Conservation (phyloP, 192 early-diverging fungal species). For the Lobosporangium transversale region DNA sequence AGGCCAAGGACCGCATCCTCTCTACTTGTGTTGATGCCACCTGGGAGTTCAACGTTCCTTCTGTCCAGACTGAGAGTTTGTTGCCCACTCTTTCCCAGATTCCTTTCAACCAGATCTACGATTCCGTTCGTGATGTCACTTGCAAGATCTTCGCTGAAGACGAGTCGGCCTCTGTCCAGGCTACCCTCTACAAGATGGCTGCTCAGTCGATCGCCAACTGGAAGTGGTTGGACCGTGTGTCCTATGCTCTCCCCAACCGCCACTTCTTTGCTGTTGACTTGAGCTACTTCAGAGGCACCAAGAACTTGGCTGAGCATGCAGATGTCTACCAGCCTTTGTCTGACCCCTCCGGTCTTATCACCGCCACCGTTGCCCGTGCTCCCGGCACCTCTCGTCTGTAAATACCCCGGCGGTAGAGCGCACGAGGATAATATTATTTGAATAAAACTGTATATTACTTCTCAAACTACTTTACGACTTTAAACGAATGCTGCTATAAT, state of each 20-base stretch:
- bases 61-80: constrained; percentile 17
- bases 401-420: not conserved
- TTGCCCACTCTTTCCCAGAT: constrained; percentile 43
- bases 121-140: constrained; percentile 70
- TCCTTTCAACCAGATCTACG: constrained; percentile 65
- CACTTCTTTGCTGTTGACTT: constrained; percentile 81
- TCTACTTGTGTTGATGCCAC: constrained; percentile 77
- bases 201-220: constrained; percentile 67
- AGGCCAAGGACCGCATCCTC: constrained; percentile 80
- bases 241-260: constrained; percentile 82
- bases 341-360: constrained; percentile 81
- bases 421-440: not conserved
- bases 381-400: constrained; percentile 16
- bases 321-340: constrained; percentile 79
- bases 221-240: constrained; percentile 67
- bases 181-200: constrained; percentile 83
- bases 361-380: constrained; percentile 71
- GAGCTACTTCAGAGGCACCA: constrained; percentile 71
- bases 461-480: not conserved
- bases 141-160: constrained; percentile 79
- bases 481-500: not conserved
- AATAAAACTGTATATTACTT: constrained; percentile 32
- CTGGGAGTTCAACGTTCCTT: constrained; percentile 64
- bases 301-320: constrained; percentile 72
- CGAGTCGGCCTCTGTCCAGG: constrained; percentile 82